phyloP scores from a whole-genome alignment of 768 basidiomycete genomes.

The Xanthoconium stramineum region DNA sequence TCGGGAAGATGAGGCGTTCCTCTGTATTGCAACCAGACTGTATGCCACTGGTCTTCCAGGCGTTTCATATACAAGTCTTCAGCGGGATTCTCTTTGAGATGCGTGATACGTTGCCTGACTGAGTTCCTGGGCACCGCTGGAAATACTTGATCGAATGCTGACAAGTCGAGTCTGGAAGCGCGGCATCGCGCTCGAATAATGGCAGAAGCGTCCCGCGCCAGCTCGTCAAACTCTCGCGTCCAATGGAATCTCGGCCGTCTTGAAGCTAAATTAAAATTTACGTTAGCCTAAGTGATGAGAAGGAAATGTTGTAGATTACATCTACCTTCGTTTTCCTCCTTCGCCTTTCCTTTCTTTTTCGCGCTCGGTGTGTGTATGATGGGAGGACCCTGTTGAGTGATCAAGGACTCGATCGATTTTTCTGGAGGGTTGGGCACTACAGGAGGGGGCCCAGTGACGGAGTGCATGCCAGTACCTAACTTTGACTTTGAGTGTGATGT shows the following conservation, averaged over 20 bases:
- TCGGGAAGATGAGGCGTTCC: conserved; percentile 70
- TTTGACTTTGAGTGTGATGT: conserved; percentile 34
- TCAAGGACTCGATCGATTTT: conserved; percentile 49
- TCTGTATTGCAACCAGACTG: conserved; percentile 69
- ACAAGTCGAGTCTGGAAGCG: conserved; percentile 61
- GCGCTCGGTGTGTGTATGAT: conserved; percentile 30
- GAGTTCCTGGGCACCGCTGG: conserved; percentile 70
- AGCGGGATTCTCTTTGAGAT: conserved; percentile 58
- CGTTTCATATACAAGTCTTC: conserved; percentile 74
- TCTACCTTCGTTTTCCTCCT: conserved; percentile 32
- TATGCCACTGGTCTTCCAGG: conserved; percentile 79
- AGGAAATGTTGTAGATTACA: background rate
- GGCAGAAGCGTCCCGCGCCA: conserved; percentile 78
- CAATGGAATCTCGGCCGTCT: conserved; percentile 75
- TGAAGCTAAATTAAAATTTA: conserved; percentile 9
- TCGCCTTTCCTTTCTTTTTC: conserved; percentile 33
- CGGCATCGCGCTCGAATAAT: conserved; percentile 81
- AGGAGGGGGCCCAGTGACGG: conserved; percentile 32
- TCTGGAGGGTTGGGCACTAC: conserved; percentile 45
- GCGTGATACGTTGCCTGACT: conserved; percentile 64
- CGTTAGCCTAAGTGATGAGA: conserved; percentile 1
- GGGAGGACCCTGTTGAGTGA: conserved; percentile 50
- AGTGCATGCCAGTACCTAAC: background rate
- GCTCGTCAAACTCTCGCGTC: conserved; percentile 85
- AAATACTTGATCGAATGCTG: conserved; percentile 75